These are phyloP conservation scores for Gloeostereum incarnatum DNA, from an alignment of 768 basidiomycete genomes.

Conservation along the genomic window DNA sequence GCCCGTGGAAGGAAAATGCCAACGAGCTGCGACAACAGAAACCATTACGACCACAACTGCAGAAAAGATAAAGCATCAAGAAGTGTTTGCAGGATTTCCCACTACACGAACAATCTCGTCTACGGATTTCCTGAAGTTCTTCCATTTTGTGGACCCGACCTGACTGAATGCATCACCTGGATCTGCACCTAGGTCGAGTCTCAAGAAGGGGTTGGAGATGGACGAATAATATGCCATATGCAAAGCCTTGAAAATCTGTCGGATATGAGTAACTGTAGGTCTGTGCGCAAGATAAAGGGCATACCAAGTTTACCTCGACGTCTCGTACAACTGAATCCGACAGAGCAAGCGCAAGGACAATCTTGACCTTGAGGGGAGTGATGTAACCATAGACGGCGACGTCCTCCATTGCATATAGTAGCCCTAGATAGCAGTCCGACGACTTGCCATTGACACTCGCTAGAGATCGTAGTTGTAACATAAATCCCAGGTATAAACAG, in stretches of 20 bases:
- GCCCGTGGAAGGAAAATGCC: constrained; percentile 11
- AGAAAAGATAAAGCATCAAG: constrained; percentile 9
- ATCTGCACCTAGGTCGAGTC: constrained; percentile 43
- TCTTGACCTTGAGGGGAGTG: constrained; percentile 82
- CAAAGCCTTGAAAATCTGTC: constrained; percentile 78
- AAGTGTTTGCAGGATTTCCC: constrained; percentile 25
- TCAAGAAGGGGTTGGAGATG: constrained; percentile 81
- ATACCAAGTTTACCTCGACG: constrained; percentile 65
- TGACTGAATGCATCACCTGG: constrained; percentile 43
- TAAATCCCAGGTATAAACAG: background rate
- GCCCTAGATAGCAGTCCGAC: constrained; percentile 74
- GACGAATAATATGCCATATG: constrained; percentile 83
- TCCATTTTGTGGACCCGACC: constrained; percentile 61
- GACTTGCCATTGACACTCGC: constrained; percentile 47
- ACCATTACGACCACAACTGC: constrained; percentile 9
- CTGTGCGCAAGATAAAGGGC: constrained; percentile 13
- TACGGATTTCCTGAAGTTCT: constrained; percentile 56
- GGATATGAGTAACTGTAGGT: background rate
- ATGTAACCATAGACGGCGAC: constrained; percentile 90
- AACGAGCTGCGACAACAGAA: constrained; percentile 15
- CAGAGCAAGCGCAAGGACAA: constrained; percentile 71
- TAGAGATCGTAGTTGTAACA: constrained; percentile 9
- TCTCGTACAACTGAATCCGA: constrained; percentile 79
- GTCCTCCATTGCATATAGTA: constrained; percentile 88
- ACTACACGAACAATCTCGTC: constrained; percentile 67